Base-by-base conservation (phyloP, 1,284 basidiomycete species). In the Ganoderma resinaceum region DNA sequence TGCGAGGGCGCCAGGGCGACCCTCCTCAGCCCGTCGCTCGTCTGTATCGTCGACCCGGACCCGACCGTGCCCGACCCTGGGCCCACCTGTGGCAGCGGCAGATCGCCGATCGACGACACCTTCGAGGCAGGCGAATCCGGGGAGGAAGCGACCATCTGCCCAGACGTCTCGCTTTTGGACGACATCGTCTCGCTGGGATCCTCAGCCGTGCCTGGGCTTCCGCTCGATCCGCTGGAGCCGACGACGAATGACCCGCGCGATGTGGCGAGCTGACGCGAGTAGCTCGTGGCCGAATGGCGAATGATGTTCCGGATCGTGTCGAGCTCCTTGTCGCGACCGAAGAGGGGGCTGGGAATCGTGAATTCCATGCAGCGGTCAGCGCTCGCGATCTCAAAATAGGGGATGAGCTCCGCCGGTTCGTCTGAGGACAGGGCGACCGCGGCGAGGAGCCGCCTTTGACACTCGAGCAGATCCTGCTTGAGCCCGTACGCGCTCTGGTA, bases 401-500 rank as follows among this genome's bases (percentile, higher is more conserved):
- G 87, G 69, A 92, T 91, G 62, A 92, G 86, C 88, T 91, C 89
- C 11, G 83, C 80, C 38, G 87, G 86, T 65, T 87, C 84, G 62
- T 88, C 89, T 8, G 87, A 84, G 5, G 83, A 80, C 8, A 88
- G 83, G 3, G 86, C 86, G 3, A 91, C 88, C 33, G 86, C 85
- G 8, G 83, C 83, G 63, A 90, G 81, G 33, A 92, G 82, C 37
- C 87, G 82, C 60, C 86, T 79, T 75, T 92, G 91, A 68, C 90
- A 91, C 75, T 90, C 86, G 55, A 91, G 77, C 18, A 92, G 80
- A 76, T 92, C 91, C 31, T 80, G 81, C 73, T 89, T 90, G 60
- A 92, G 80, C 0, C 91, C 91, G 74, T 87, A 84, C 2, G 90
- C 90, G 75, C 89, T 90, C 76, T 91, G 89, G 73, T 92, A 92